Base-by-base conservation (phyloP, 106 monocot species). In the Dactylorhiza incarnata region DNA sequence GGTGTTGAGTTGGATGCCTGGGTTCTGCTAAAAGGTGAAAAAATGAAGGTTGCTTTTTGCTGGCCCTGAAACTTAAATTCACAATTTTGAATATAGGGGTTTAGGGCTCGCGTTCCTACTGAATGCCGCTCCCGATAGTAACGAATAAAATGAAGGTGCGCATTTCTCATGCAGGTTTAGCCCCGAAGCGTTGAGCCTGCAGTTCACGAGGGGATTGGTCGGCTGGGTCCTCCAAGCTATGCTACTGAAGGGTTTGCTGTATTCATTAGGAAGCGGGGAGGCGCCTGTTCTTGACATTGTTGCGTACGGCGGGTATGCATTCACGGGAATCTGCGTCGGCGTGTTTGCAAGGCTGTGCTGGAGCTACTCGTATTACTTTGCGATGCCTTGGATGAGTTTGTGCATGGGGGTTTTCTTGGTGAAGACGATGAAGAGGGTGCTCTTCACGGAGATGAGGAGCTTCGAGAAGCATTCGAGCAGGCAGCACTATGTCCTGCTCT, bases 161-260 rank as follows among this genome's bases (percentile, higher is more conserved):
- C 37, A 37, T 37, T 37, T 37, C 37, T 37, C 37, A 37, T 76
- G 24, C 80, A 84, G 84, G 76, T 84, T 84, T 68, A 76, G 73
- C 50, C 80, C 84, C 2, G 84, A 84, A 71, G 80, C 76, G 45
- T 23, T 84, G 51, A 84, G 80, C 72, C 43, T 80, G 56, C 84
- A 80, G 72, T 80, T 84, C 43, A 84, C 84, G 3, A 76, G 80
- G 48, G 84, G 84, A 44, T 58, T 84, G 46, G 71, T 69, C n/a
- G 84, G 84, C 26, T 84, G 84, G 84, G 37, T 84, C n/a, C 26
- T 80, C 4, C 76, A 84, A 23, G 80, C 80, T 5, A 17, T 65
- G 23, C 62, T 84, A 2, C 84, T 84, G 2, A 84, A 84, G 75
- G 84, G 84, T 46, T 49, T 84, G 54, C n/a, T 84, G 56, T 84